phyloP scores from a whole-genome alignment of 805 yeast species.

The Danielia oregonensis region DNA sequence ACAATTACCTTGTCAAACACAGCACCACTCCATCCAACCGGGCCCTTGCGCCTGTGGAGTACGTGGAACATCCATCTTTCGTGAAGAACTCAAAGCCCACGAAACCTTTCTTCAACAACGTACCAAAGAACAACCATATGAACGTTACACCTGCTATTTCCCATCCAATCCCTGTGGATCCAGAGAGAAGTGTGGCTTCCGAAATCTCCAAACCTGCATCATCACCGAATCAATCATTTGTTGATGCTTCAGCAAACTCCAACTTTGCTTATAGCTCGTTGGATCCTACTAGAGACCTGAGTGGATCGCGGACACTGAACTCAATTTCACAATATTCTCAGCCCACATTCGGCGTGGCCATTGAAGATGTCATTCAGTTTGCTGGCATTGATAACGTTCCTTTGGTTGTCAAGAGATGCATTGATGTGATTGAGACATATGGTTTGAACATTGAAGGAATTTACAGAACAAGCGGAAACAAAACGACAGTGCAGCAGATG shows the following conservation, averaged over 20 bases:
- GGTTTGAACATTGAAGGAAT: slow-evolving; percentile 89
- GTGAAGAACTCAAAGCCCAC: slow-evolving; percentile 26
- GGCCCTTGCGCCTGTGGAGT: slow-evolving; percentile 62
- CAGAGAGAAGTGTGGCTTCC: neutral
- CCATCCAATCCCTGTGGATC: neutral
- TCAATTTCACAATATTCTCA: slow-evolving; percentile 19
- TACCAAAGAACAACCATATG: slow-evolving; percentile 2
- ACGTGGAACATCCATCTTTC: slow-evolving; percentile 67
- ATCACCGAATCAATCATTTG: slow-evolving; percentile 1
- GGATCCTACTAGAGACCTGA: slow-evolving; percentile 35
- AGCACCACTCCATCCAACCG: slow-evolving; percentile 36
- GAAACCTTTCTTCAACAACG: slow-evolving; percentile 32
- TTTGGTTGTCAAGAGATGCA: slow-evolving; percentile 81
- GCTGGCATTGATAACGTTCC: slow-evolving; percentile 92
- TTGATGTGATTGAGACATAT: slow-evolving; percentile 76
- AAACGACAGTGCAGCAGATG: slow-evolving; percentile 66
- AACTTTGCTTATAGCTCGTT: slow-evolving; percentile 20
- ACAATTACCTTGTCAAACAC: slow-evolving; percentile 57
- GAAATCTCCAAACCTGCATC: neutral
- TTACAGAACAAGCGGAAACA: slow-evolving; percentile 81
- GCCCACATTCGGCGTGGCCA: slow-evolving; percentile 76
- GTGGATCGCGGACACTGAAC: slow-evolving; percentile 32
- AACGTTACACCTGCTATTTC: slow-evolving; percentile 1
- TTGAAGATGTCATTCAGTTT: slow-evolving; percentile 70
- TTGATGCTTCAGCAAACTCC: slow-evolving; percentile 3